Evolutionary conservation across 1,139 yeast species (phyloP), one percentile per base, ranked within the genome.

Genomic region (Yamadazyma atlantica): DNA sequence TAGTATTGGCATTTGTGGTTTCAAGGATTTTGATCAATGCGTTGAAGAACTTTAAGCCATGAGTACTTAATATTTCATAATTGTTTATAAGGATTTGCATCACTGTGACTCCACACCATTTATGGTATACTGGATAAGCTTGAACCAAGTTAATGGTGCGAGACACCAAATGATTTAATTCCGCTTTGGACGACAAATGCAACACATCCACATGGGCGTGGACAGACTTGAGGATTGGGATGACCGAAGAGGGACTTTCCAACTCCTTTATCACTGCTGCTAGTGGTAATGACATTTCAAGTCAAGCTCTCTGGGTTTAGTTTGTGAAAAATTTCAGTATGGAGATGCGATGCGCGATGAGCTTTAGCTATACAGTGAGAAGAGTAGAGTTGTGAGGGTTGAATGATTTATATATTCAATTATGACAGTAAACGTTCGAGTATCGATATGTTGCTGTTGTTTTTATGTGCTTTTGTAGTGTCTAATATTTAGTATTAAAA

Each of bases 21-120:
- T 80, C 85, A 26, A 85, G 57, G 41, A 75, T 64, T 55, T 83
- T 73, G 47, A 80, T 53, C 45, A 88, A 53, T 43, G 75, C 69
- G 23, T 68, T 69, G 29, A 85, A 68, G 55, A 88, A 73, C 9
- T 68, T 60, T 3, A 68, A 62, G 1, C 95, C 94, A 43, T 84
- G 82, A 32, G 58, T 63, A 15, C 85, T 70, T 39, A 82, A 56
- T 4, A 82, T 62, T 8, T 73, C 57, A 29, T 84, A 79, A 51
- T 80, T 77, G 35, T 66, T 62, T 4, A 74, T 56, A 23, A 81
- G 55, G 0, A 81, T 77, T 32, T 72, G 67, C 5, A 76, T 62
- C 5, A 82, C 49, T 50, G 78, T 80, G 25, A 78, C 68, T 2
- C 85, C 89, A 50, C 78, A 73, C 89, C 90, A 84, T 46, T 75